phyloP scores from a whole-genome alignment of 1,139 yeast genomes.

The Kodamaea derodonti region DNA sequence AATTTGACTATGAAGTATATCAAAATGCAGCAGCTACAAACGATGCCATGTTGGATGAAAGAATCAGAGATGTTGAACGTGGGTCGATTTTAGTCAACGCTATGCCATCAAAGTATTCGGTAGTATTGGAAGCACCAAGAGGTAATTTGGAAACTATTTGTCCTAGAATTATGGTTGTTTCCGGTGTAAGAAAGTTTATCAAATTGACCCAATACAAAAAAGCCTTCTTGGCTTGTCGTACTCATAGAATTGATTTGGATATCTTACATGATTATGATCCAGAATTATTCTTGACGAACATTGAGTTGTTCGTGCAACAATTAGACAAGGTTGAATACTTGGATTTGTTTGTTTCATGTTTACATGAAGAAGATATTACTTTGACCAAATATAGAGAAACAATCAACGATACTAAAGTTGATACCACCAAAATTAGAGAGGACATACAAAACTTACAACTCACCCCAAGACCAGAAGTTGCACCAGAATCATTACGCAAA shows the following conservation, averaged over 20 bases:
- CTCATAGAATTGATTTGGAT: conserved; percentile 89
- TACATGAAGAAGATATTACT: conserved; percentile 85
- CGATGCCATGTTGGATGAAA: conserved; percentile 55
- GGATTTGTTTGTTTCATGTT: conserved; percentile 82
- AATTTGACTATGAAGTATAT: conserved; percentile 14
- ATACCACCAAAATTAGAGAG: not conserved
- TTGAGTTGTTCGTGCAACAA: conserved; percentile 69
- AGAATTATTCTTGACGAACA: conserved; percentile 54
- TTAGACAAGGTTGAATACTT: conserved; percentile 70
- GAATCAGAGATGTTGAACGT: conserved; percentile 84
- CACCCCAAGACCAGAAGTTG: not conserved
- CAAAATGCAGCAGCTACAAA: conserved; percentile 18
- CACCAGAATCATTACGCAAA: conserved; percentile 8
- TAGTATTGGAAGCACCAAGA: conserved; percentile 89
- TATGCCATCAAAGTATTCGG: conserved; percentile 80
- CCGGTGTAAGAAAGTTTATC: conserved; percentile 75
- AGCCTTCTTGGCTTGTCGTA: conserved; percentile 82
- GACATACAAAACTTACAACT: not conserved
- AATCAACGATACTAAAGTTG: conserved; percentile 18
- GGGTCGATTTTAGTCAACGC: conserved; percentile 80
- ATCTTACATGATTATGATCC: conserved; percentile 87
- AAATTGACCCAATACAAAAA: conserved; percentile 51
- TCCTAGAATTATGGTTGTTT: conserved; percentile 88
- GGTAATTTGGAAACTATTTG: conserved; percentile 93
- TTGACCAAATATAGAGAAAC: conserved; percentile 82